Conservation (phyloP, 2,329 filamentous ascomycete species). For the Hirsutella thompsonii region DNA sequence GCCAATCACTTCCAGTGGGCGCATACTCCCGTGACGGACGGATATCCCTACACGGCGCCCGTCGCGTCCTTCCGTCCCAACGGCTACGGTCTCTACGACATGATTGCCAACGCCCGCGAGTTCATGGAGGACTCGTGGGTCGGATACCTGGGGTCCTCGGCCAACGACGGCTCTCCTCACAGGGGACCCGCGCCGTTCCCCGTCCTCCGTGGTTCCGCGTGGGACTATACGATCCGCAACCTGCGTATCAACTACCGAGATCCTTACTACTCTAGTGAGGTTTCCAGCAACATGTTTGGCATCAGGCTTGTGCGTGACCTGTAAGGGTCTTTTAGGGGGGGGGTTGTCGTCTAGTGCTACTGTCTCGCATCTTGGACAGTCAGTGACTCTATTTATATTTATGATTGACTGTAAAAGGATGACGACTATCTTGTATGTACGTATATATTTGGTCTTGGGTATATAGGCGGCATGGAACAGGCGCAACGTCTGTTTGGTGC, state of each 20-base stretch:
- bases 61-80: slow-evolving; percentile 7
- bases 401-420: no score
- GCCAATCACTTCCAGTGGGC: slow-evolving; percentile 6
- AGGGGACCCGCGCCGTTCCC: slow-evolving; percentile 4
- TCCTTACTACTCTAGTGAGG: slow-evolving; percentile 5
- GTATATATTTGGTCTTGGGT: no score
- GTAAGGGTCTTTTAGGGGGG: no score
- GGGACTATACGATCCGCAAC: slow-evolving; percentile 6
- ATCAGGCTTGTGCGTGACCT: slow-evolving; percentile 4
- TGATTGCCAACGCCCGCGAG: slow-evolving; percentile 7
- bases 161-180: slow-evolving; percentile 4
- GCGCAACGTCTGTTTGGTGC: no score
- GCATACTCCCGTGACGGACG: slow-evolving; percentile 2
- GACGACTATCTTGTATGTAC: no score
- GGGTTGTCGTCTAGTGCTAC: background rate
- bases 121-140: slow-evolving; percentile 5
- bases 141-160: background rate
- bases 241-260: slow-evolving; percentile 6
- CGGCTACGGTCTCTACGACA: slow-evolving; percentile 5
- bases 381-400: no score
- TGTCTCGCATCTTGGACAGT: no score
- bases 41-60: slow-evolving; percentile 5
- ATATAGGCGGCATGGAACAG: no score
- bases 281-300: slow-evolving; percentile 6
- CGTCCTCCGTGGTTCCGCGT: slow-evolving; percentile 6